Evolutionary conservation across 2,329 filamentous ascomycete species (phyloP).

Genomic region (Bisporella sp.): DNA sequence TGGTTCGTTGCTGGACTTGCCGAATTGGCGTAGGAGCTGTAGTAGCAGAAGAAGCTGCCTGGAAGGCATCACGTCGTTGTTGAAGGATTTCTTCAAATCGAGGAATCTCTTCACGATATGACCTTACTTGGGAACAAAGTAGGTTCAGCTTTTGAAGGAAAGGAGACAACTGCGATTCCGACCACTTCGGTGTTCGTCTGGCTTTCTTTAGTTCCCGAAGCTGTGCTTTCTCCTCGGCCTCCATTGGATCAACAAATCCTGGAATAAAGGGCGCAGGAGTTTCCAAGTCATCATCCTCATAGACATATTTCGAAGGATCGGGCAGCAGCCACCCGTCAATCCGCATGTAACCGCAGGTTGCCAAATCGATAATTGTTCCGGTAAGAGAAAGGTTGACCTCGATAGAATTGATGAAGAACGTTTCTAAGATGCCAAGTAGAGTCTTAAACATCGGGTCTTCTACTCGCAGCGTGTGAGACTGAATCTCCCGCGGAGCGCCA

Average conservation of each 20-base stretch:
- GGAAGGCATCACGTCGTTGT: constrained; percentile 57
- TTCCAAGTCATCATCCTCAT: constrained; percentile 27
- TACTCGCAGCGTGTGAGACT: constrained; percentile 52
- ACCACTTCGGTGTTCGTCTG: constrained; percentile 47
- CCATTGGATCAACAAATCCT: constrained; percentile 18
- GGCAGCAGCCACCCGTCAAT: constrained; percentile 88
- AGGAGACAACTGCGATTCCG: constrained; percentile 39
- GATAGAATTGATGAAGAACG: constrained; percentile 84
- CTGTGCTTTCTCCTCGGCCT: constrained; percentile 36
- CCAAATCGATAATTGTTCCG: constrained; percentile 73
- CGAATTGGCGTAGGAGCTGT: constrained; percentile 21
- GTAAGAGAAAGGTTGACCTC: constrained; percentile 88
- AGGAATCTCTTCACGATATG: constrained; percentile 57
- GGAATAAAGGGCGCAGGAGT: constrained; percentile 30
- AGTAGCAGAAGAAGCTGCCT: constrained; percentile 41
- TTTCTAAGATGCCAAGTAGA: constrained; percentile 62
- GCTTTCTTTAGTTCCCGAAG: constrained; percentile 43
- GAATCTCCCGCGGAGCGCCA: constrained; percentile 53
- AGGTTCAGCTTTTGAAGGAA: constrained; percentile 51
- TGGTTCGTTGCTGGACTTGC: constrained; percentile 33
- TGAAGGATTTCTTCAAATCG: constrained; percentile 68
- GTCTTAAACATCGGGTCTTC: constrained; percentile 60
- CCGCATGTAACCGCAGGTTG: constrained; percentile 75
- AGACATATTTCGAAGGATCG: constrained; percentile 57
- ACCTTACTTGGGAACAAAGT: constrained; percentile 54